Base-by-base conservation (phyloP, 345 rosid genomes). In the Brassica incana region DNA sequence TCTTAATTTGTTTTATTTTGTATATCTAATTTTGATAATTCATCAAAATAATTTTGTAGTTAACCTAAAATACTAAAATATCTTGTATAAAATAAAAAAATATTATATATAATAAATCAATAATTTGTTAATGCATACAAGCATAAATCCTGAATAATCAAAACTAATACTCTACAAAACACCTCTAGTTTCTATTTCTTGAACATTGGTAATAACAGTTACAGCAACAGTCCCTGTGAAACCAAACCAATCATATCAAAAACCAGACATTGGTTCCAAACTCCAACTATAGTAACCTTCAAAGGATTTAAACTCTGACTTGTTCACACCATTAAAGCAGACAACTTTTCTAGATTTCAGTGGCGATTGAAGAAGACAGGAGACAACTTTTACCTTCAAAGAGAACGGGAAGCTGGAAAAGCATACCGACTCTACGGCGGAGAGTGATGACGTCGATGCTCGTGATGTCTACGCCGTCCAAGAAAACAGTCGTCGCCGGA, bases 341-440 rank as follows among this genome's bases (percentile, higher is more conserved):
- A 65, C 69, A 33, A 33, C 36, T 33, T 66, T 36, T 35, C 2
- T 4, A 66, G 45, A 66, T 66, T 65, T 3, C 43, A 64, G 3
- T 35, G 29, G 15, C 14, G 5, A 32, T 58, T 4, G 7, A 30
- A 20, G 54, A 72, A 23, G 32, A 59, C 25, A 36, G 18, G 29
- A 64, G 9, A 35, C 14, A 14, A 65, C 8, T 7, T 45, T 23
- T 74, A 93, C 98, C 98, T 85, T 92, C 84, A 40, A 95, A 95
- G 4, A 92, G 87, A 76, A 75, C 97, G 5, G 98, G 98, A 50
- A 88, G 87, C 91, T 94, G 98, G 78, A 95, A 95, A 54, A 95
- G 92, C 99, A 95, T 91, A 20, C 99, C 99, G 8, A 95, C 97
- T 77, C 86, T 86, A 67, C 95, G 90, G 72, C 99, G 93, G 16